Evolutionary conservation across 176 grass and related monocot genomes (phyloP), one percentile per base, ranked within the genome.

Genomic region (Ananas comosus): DNA sequence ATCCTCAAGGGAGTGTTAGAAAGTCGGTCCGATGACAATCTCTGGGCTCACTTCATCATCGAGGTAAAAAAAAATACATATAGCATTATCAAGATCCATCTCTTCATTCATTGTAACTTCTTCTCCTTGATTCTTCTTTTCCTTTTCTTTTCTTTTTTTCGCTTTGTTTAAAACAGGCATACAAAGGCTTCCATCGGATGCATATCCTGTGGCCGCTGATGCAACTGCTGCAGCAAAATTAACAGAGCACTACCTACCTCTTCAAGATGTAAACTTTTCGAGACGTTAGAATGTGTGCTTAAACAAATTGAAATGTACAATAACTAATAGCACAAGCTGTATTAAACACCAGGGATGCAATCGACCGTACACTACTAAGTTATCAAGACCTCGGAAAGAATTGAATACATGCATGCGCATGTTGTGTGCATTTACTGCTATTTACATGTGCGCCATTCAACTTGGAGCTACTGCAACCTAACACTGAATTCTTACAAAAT

Each of bases 401-500:
- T 79, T 79, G 68, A 51, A 70, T 61, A 79, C 68, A 76, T 72
- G 81, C 53, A 74, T 77, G 65, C 73, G 81, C 71, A 73, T 28
- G 78, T 42, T 75, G 64, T 68, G 22, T 68, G 70, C 66, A 64
- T 82, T 67, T 74, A 73, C 83, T 86, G 69, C 81, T 92, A 89
- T 89, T 77, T 88, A 84, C 87, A 93, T 74, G 75, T 79, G 51
- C 66, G 16, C 75, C 29, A 4, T 33, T 33, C 29, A 5, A 75
- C 67, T 72, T 80, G 76, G 76, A 68, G 23, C 51, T 12, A 17
- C 51, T 27, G 51, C 51, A 76, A 64, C 80, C 84, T 80, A 88
- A 48, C 48, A 6, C 33, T 42, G 33, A 79, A 80, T 72, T 67
- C 95, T 94, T 91, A 69, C 95, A 99, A 99, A 99, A 99, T 76